Evolutionary conservation across 106 monocot species (phyloP), one percentile per base, ranked within the genome.

Genomic region (Allium sativum): DNA sequence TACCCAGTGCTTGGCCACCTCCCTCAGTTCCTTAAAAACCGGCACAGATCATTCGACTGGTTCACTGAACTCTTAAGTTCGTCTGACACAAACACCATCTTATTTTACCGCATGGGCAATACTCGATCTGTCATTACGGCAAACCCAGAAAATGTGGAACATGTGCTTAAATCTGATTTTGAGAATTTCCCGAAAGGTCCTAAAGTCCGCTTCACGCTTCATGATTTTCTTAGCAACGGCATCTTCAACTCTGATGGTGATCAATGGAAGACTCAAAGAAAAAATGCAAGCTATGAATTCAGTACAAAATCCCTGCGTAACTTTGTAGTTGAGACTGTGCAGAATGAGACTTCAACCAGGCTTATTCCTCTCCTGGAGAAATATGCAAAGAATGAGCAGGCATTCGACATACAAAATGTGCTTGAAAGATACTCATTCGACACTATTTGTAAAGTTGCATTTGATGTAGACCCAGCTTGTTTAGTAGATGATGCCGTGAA

Each of bases 281-380:
- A 64, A 44, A 66, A 57, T 8, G 72, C 72, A 41, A 63, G 72
- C 56, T 58, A 62, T 44, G 72, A 72, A 63, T 77, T 77, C 58
- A 73, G 59, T 53, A 73, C 72, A 31, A 41, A 58, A 18, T 69
- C 72, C 13, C 58, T 78, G 46, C 72, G 78, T 21, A 64, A 53
- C 42, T 73, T 68, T 67, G 64, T 73, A 40, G 45, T 68, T 10
- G 14, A 31, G 42, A 69, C 14, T 18, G 64, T 78, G 10, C 58
- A 45, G 15, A 44, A 45, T 0, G 78, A 78, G 68, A 68, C 58
- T 18, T 15, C 52, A 21, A 8, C 18, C 48, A 68, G 78, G 16
- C 73, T 78, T 7, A 42, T 78, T 15, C 78, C 78, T 1, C 21
- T 78, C 7, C 44, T 78, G 16, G 7, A 6, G 19, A 58, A 54